Base-by-base conservation (phyloP, 176 grass and related monocot species). In the Rhynchospora pubera region DNA sequence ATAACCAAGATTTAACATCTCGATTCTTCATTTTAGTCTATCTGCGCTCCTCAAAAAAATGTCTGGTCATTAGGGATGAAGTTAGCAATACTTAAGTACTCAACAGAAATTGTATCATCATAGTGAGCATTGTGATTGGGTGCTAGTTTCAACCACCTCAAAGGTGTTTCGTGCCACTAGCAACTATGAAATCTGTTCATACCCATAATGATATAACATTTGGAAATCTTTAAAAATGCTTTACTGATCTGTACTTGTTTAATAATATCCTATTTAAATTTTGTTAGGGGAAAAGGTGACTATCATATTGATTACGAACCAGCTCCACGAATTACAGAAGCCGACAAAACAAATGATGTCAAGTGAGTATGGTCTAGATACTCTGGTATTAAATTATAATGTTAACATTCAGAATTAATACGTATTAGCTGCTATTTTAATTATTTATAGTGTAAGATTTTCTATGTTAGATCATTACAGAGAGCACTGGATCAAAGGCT, bases 241-340 rank as follows among this genome's bases (percentile, higher is more conserved):
- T 3, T 30, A 55, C 9, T 76, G 48, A 53, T 55, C 58, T 61
- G 58, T 23, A 21, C 58, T 61, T 61, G 19, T 61, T 22, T 61
- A 21, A 19, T 23, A 8, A 6, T 16, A 23, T 16, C 39, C 15
- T 23, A 32, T 84, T 75, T 67, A 14, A 79, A 70, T 80, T 39
- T 76, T 73, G 39, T 76, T 86, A 98, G 95, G 88, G 92, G 84
- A 57, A 94, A 98, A 90, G 92, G 92, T 79, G 87, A 93, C 43
- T 94, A 93, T 83, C 87, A 98, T 18, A 93, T 94, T 88, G 95
- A 98, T 82, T 98, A 91, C 75, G 89, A 90, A 53, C 95, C 95
- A 82, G 92, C 90, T 79, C 85, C 95, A 80, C 89, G 95, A 83
- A 90, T 91, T 59, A 98, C 95, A 56, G 95, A 98, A 87, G 95